A percentile compares a stretch with the other conserved stretches of the same genome.
These are phyloP conservation scores for Heliamphora exappendiculata DNA, from an alignment of 148 eudicot species.

Conservation along the genomic window DNA sequence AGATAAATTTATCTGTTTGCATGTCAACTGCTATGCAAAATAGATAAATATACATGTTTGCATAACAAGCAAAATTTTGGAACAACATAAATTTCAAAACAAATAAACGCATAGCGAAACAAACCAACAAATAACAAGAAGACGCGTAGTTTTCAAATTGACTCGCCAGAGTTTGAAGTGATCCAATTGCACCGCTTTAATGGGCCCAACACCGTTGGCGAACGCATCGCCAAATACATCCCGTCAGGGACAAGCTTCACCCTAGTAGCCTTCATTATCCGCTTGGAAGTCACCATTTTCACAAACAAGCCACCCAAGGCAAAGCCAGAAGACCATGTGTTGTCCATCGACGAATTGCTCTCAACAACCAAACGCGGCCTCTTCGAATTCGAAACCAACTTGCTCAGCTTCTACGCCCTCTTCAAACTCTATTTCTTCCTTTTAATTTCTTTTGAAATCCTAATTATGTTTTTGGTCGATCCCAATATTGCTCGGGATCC, in stretches of 20 bases:
- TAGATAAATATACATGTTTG: too few species aligned
- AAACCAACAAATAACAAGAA: not conserved
- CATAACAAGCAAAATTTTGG: not conserved
- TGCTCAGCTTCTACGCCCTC: conserved; percentile 13
- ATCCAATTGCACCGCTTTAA: conserved; percentile 69
- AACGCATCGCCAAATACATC: not conserved
- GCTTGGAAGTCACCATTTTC: conserved; percentile 17
- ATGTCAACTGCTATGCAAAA: too few species aligned
- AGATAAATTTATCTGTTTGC: too few species aligned
- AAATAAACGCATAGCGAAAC: not conserved
- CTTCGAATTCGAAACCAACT: not conserved
- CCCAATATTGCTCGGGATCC: conserved; percentile 38
- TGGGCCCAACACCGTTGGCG: conserved; percentile 16
- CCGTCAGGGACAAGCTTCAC: conserved; percentile 15
- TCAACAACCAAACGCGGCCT: conserved; percentile 9
- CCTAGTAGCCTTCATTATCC: conserved; percentile 14
- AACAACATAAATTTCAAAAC: not conserved
- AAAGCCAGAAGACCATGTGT: conserved; percentile 25
- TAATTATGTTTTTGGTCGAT: conserved; percentile 38
- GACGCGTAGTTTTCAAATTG: not conserved
- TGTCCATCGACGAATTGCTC: conserved; percentile 32
- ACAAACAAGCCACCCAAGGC: conserved; percentile 16
- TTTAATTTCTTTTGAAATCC: conserved; percentile 21
- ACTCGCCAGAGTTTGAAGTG: conserved; percentile 52
- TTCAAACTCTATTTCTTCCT: conserved; percentile 17